Evolutionary conservation across 139 green algal species (phyloP).

Genomic region (Chlorella sorokiniana): DNA sequence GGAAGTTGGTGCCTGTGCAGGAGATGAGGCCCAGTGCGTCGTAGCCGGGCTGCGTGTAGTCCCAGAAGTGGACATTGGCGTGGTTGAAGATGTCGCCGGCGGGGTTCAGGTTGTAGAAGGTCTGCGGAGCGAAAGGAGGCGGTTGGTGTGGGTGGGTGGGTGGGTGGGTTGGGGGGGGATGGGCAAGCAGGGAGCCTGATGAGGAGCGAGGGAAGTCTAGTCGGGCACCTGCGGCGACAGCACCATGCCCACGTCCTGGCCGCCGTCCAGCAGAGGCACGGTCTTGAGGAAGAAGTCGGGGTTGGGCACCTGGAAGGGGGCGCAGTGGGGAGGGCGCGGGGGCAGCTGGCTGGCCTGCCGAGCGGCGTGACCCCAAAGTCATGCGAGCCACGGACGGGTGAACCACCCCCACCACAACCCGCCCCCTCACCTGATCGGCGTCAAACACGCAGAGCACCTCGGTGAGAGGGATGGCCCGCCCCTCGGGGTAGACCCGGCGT

Average conservation of each 20-base stretch:
- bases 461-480: constrained; percentile 51
- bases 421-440: constrained; percentile 60
- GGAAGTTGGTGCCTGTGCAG: constrained; percentile 77
- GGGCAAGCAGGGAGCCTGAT: background rate
- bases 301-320: constrained; percentile 48
- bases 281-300: constrained; percentile 82
- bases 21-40: constrained; percentile 70
- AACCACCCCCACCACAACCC: background rate
- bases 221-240: constrained; percentile 49
- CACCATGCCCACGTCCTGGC: constrained; percentile 66
- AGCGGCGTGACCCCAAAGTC: background rate
- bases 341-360: background rate
- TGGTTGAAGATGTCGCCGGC: constrained; percentile 87
- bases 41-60: constrained; percentile 68
- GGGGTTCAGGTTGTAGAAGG: constrained; percentile 82
- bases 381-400: no score
- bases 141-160: constrained; percentile 2
- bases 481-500: constrained; percentile 61
- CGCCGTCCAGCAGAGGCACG: constrained; percentile 64
- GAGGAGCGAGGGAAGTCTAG: background rate
- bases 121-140: constrained; percentile 52
- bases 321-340: background rate
- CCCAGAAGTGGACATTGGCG: constrained; percentile 85
- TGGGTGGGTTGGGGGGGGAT: background rate
- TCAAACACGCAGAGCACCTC: constrained; percentile 84